Evolutionary conservation across 345 rosid species (phyloP).

Genomic region (Stellera chamaejasme): DNA sequence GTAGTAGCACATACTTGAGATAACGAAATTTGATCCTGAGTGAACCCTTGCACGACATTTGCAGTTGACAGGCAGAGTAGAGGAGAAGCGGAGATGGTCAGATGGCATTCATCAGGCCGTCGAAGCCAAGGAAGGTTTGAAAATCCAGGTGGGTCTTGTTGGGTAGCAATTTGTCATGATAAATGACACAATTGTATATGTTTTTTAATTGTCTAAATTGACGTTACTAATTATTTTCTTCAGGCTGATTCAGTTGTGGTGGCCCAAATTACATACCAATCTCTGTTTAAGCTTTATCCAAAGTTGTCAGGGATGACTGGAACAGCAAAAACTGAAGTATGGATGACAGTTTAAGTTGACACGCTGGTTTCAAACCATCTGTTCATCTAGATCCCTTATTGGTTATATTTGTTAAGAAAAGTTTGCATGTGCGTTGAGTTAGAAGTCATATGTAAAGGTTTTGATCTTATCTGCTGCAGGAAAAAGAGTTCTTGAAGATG

Average conservation of each 20-base stretch:
- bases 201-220: constrained; percentile 7
- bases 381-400: too few relatives aligned
- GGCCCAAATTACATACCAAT: constrained; percentile 97
- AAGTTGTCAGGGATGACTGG: constrained; percentile 99
- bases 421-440: background rate
- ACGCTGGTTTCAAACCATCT: constrained; percentile 4
- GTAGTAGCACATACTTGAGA: background rate
- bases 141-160: constrained; percentile 55
- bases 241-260: constrained; percentile 96
- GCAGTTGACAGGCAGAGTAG: constrained; percentile 96
- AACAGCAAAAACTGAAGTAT: constrained; percentile 96
- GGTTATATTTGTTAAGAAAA: constrained; percentile 1
- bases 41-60: constrained; percentile 10
- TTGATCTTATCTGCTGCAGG: constrained; percentile 36
- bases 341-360: constrained; percentile 9
- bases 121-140: constrained; percentile 94
- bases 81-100: constrained; percentile 97
- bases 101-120: constrained; percentile 98
- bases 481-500: constrained; percentile 88
- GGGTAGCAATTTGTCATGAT: constrained; percentile 7
- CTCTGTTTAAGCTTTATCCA: constrained; percentile 92
- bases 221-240: constrained; percentile 2
- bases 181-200: background rate
- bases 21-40: background rate
- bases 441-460: background rate